Evolutionary conservation across 805 yeast species (phyloP), one percentile per base, ranked within the genome.

Genomic region (Starmerella bombicola): DNA sequence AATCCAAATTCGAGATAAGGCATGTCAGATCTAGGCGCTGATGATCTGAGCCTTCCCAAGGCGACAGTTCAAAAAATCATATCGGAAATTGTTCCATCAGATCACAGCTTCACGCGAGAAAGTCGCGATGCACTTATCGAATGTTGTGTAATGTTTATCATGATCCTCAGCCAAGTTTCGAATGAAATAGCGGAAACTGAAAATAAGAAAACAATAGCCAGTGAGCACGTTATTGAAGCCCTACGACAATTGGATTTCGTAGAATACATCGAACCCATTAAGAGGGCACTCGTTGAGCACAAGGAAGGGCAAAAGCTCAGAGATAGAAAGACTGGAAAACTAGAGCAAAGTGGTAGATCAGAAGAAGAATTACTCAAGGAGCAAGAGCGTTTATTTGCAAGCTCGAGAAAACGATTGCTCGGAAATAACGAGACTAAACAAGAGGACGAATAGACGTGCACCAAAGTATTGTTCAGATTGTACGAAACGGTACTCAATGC

Each of bases 41-140:
- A 61, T 46, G 65, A 61, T 19, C 50, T 61, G 41, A 57, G 62
- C 47, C 51, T 61, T 35, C 65, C 59, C 21, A 55, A 55, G 47
- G 98, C 98, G 2, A 91, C 98, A 0, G 97, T 91, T 2, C 97
- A 88, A 58, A 91, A 91, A 60, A 84, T 91, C 36, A 78, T 91
- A 16, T 71, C 85, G 3, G 98, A 91, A 55, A 81, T 91, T 25
- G 67, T 88, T 23, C 95, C 95, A 15, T 64, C 74, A n/a, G 96
- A 86, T 55, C 68, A 82, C 42, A 76, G 86, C 5, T 84, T 88
- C 52, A 76, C 94, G 30, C 81, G 86, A 51, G 97, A 91, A 50
- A 93, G 96, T 2, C 69, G 96, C 43, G 97, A 88, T 55, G 91
- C 94, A 33, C 73, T 91, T 33, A 88, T 93, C 33, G 96, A 91